Evolutionary conservation across 441 rosid genomes (phyloP).

Genomic region (Pelargonium australe): DNA sequence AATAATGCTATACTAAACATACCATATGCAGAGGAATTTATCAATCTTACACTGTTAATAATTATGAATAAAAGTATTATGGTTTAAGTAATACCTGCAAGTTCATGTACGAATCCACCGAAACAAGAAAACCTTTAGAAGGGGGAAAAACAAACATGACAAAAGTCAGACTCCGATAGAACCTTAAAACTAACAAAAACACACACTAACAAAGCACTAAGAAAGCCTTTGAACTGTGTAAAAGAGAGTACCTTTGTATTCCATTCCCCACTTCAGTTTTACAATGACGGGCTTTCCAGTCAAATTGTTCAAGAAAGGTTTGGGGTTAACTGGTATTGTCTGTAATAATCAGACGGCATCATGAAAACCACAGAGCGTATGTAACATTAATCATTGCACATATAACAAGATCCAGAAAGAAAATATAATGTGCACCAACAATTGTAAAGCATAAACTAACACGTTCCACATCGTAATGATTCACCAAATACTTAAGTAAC

Average conservation of each 20-base stretch:
- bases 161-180: too few species aligned
- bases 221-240: background rate
- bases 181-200: background rate
- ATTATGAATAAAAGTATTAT: too few species aligned
- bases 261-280: slow-evolving; percentile 95
- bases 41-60: background rate
- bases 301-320: slow-evolving; percentile 81
- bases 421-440: too few species aligned
- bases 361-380: too few species aligned
- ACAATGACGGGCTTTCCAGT: slow-evolving; percentile 85
- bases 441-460: too few species aligned
- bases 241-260: slow-evolving; percentile 55
- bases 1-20: too few species aligned
- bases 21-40: background rate
- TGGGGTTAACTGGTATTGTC: slow-evolving; percentile 36
- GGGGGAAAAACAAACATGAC: too few species aligned
- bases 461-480: too few species aligned
- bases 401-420: too few species aligned
- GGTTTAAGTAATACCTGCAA: slow-evolving; percentile 46
- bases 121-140: slow-evolving; percentile 74
- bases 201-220: background rate
- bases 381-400: too few species aligned
- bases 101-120: slow-evolving; percentile 97
- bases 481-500: too few species aligned
- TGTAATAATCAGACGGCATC: too few species aligned